Evolutionary conservation across 768 basidiomycete genomes (phyloP).

Genomic region (Lyophyllum semitale): DNA sequence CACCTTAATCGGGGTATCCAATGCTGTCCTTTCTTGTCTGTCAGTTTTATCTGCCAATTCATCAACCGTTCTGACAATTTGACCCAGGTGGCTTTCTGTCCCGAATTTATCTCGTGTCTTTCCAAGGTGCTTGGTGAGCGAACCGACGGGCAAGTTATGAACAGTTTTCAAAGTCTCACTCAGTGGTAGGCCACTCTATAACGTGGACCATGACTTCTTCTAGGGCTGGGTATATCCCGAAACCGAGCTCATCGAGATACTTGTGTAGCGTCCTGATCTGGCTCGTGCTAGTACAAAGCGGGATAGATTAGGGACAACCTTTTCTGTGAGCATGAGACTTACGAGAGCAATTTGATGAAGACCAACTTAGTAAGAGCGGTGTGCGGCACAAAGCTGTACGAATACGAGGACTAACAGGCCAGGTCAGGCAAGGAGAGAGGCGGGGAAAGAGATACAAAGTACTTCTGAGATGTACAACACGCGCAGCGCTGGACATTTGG

Average conservation of each 20-base stretch:
- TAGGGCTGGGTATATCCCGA: background rate
- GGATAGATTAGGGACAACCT: background rate
- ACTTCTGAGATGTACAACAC: background rate
- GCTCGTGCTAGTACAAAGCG: background rate
- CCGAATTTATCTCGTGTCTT: background rate
- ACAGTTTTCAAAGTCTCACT: background rate
- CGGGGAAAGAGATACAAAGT: background rate
- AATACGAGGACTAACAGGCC: background rate
- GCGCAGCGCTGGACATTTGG: conserved; percentile 1
- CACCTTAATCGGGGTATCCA: conserved; percentile 1
- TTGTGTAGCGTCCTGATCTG: conserved; percentile 1
- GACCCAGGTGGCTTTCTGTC: background rate
- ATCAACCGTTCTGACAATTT: background rate
- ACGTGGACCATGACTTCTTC: background rate
- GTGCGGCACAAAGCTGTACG: background rate
- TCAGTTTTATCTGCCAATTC: conserved; percentile 4
- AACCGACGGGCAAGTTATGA: background rate
- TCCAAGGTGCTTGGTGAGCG: background rate
- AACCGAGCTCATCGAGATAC: conserved; percentile 4
- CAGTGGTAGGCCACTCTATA: conserved; percentile 7
- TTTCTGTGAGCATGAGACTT: background rate
- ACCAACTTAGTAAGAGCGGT: background rate
- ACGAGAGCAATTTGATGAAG: conserved; percentile 3
- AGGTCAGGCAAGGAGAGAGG: background rate
- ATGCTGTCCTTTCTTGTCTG: background rate